Evolutionary conservation across 1,139 yeast species (phyloP).

Genomic region (Geotrichum cucujoidarum): DNA sequence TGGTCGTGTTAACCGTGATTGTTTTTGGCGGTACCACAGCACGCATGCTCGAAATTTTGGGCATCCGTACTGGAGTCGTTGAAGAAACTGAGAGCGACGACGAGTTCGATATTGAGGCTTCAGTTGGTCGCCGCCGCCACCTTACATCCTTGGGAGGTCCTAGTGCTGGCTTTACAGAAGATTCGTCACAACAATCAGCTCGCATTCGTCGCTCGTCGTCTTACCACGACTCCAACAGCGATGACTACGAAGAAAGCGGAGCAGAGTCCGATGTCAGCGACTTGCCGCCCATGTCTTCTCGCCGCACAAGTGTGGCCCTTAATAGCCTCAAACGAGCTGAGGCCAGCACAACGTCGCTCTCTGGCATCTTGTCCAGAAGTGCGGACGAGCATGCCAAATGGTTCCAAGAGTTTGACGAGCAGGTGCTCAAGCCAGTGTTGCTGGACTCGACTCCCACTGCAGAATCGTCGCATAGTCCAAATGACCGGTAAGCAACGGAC

Average conservation of each 20-base stretch:
- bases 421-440: slow-evolving; percentile 91
- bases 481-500: background rate
- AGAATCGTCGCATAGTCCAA: slow-evolving; percentile 8
- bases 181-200: slow-evolving; percentile 13
- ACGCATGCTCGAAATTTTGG: slow-evolving; percentile 91
- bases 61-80: slow-evolving; percentile 85
- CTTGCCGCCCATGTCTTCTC: slow-evolving; percentile 34
- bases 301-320: slow-evolving; percentile 7
- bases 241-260: slow-evolving; percentile 28
- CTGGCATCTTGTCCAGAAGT: slow-evolving; percentile 42
- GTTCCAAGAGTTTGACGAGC: slow-evolving; percentile 91
- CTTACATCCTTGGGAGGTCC: background rate
- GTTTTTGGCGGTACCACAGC: slow-evolving; percentile 98
- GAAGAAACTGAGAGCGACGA: slow-evolving; percentile 84
- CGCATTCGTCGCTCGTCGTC: slow-evolving; percentile 26
- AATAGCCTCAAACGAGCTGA: slow-evolving; percentile 15
- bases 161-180: background rate
- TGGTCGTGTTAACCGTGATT: slow-evolving; percentile 92
- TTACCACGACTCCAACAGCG: slow-evolving; percentile 25
- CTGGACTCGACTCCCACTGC: slow-evolving; percentile 46
- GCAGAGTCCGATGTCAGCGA: slow-evolving; percentile 28
- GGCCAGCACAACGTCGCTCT: slow-evolving; percentile 27
- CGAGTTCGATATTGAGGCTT: slow-evolving; percentile 88
- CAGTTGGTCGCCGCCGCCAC: slow-evolving; percentile 31
- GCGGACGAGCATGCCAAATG: slow-evolving; percentile 81